Evolutionary conservation across 139 green algal genomes (phyloP), one percentile per base, ranked within the genome.

Genomic region (Chlorella sorokiniana): DNA sequence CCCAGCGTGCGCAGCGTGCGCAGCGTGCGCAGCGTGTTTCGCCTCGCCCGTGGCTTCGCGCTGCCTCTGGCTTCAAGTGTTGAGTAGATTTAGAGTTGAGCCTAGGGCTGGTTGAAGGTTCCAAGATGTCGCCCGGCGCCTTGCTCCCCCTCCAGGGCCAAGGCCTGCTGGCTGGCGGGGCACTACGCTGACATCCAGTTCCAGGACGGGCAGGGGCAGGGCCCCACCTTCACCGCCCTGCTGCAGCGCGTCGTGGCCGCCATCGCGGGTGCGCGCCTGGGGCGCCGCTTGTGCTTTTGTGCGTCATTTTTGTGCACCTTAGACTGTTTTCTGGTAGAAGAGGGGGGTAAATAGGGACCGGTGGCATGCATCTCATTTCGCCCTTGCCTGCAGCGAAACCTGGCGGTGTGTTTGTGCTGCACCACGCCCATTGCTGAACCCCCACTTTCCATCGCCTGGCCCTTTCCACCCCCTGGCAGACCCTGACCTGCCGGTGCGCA

Each of bases 161-260:
- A 98, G 88, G 96, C 95, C 4, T 93, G 85, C 78, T 99, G 96
- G 96, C 80, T 98, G 63, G 85, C 89, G 0, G 93, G 92, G 29
- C 78, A 89, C 77, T 99, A 93, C 78, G 90, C 85, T 5, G 93
- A 96, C 79, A 93, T 96, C 37, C 63, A 91, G 27, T 98, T 98
- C 79, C 54, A 74, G 0, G 92, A 96, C 31, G 89, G 85, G 18
- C 64, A 84, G 63, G 79, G 80, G 35, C 27, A 65, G 23, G 93
- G 91, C 0, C 67, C 82, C 25, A 93, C 87, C 35, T 98, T 97
- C 85, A 78, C 71, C 10, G 70, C 72, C 33, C 88, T 96, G 54
- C 88, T 99, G 64, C 82, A 94, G 40, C 33, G 69, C 41, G 79
- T 94, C n/a, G 83, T 90, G 35, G 40, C 45, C 16, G 86, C 82